Percentiles rank a stretch among this genome's conserved stretches.
Evolutionary conservation across 1,284 basidiomycete species (phyloP).

Genomic region (Moesziomyces aphidis): DNA sequence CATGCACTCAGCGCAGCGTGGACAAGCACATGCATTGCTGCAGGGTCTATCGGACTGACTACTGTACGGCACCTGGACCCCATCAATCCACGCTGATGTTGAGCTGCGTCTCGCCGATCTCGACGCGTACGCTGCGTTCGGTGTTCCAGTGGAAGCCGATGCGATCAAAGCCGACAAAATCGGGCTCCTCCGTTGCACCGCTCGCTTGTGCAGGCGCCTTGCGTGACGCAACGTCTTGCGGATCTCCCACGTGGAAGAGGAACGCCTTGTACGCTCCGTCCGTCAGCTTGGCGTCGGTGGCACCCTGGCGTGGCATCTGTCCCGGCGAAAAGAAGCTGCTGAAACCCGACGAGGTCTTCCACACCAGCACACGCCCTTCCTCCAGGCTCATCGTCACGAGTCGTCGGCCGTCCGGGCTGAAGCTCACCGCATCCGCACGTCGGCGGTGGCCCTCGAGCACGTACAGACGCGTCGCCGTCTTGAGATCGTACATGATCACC

Average conservation of each 20-base stretch:
- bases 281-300: constrained; percentile 70
- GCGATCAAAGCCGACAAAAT: constrained; percentile 31
- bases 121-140: constrained; percentile 53
- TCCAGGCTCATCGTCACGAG: constrained; percentile 87
- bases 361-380: constrained; percentile 73
- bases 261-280: constrained; percentile 65
- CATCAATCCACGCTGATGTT: constrained; percentile 53
- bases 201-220: neutral
- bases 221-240: constrained; percentile 6
- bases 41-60: neutral
- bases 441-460: constrained; percentile 84
- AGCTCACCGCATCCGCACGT: constrained; percentile 68
- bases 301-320: constrained; percentile 87
- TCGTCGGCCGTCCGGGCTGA: constrained; percentile 90
- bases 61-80: neutral
- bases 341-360: constrained; percentile 70
- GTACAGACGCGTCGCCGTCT: constrained; percentile 92
- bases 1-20: too few species aligned
- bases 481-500: constrained; percentile 91
- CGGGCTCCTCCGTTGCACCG: constrained; percentile 15
- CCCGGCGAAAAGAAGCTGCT: constrained; percentile 90
- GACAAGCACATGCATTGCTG: neutral
- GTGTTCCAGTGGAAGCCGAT: constrained; percentile 60
- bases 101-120: constrained; percentile 56
- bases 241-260: constrained; percentile 54